Evolutionary conservation across 257 asterid genomes (phyloP), one percentile per base, ranked within the genome.

Genomic region (Voacanga thouarsii): DNA sequence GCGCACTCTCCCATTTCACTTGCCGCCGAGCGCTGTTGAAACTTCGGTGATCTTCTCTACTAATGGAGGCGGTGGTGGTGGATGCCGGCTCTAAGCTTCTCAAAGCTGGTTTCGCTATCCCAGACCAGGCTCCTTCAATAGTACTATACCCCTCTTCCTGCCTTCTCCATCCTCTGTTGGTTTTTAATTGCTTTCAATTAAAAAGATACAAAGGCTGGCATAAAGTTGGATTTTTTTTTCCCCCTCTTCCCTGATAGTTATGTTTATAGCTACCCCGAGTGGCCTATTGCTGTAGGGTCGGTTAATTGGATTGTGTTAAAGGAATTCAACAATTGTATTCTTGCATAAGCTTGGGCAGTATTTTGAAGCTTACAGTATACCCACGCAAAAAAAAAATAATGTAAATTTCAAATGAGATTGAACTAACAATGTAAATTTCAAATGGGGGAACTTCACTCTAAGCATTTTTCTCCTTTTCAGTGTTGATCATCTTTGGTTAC

Each of bases 51-150:
- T 77, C 28, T 10, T 59, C 61, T 16, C 6, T 37, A 16, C 33
- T 45, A 67, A 95, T 95, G 99, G 98, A 95, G 88, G 96, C 99
- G 19, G 97, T 90, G 81, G 99, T 95, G 69, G 89, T 95, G 44
- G 99, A 95, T 80, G 92, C 90, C 47, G 99, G 99, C 60, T 80
- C 92, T 60, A 89, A 91, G 81, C 82, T 93, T 72, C 94, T 95
- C 77, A 95, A 95, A 85, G 94, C 97, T 75, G 99, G 99, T 47
- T 95, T 91, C 39, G 92, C 98, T 63, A 89, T 88, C 71, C 99
- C 99, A 16, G 99, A 95, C 82, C 97, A 93, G 80, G 92, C 98
- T 73, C 99, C 99, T 77, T 83, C 99, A n/a, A 84, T 90, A 94
- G 97, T 93, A 84, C 61, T 71, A 23, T 43, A 7, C 19, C n/a